These are phyloP conservation scores for Tuber melanosporum DNA, from an alignment of 495 filamentous ascomycete species.

Conservation along the genomic window DNA sequence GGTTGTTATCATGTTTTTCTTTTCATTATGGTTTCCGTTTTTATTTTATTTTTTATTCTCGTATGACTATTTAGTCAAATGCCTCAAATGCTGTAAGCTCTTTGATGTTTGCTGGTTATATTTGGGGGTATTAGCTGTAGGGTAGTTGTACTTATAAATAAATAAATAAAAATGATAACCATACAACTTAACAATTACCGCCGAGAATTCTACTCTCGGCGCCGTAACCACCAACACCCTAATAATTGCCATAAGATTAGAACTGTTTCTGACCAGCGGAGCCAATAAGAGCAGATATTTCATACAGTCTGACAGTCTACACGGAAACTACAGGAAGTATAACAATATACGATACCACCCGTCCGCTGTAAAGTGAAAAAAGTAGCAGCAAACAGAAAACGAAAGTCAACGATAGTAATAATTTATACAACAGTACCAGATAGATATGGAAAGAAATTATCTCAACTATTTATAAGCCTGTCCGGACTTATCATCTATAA, in stretches of 20 bases:
- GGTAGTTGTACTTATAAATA: no score
- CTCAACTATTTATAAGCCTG: neutral
- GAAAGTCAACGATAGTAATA: neutral
- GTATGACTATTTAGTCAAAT: neutral
- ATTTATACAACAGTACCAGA: neutral
- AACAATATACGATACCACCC: neutral
- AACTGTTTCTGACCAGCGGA: no score
- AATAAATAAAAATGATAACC: no score
- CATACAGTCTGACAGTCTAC: no score
- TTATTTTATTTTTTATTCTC: neutral
- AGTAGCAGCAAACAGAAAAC: neutral
- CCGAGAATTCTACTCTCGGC: no score
- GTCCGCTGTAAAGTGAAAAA: neutral
- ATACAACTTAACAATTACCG: no score
- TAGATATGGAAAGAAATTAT: neutral
- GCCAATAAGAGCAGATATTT: no score
- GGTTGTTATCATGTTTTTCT: neutral
- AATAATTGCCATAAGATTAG: no score
- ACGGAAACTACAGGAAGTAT: no score
- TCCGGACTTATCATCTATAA: neutral
- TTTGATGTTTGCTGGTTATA: neutral
- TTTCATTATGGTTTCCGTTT: neutral
- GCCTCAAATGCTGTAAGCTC: neutral
- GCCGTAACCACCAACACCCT: no score
- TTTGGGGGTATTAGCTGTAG: no score